phyloP scores from a whole-genome alignment of 257 asterid species.

The Voacanga thouarsii region DNA sequence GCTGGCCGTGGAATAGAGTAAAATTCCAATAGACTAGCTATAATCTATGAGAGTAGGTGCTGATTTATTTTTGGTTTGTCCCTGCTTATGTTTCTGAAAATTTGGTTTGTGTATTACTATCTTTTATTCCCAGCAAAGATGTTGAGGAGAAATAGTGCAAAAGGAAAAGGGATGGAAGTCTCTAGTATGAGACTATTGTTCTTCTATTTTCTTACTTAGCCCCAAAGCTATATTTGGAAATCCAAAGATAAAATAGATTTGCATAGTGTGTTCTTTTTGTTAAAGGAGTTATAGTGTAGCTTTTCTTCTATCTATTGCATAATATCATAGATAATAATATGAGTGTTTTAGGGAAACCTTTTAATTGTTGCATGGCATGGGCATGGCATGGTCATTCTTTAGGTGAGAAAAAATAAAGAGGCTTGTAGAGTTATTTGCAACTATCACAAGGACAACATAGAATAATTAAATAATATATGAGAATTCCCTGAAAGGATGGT shows the following conservation, averaged over 20 bases:
- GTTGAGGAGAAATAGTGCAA: not conserved
- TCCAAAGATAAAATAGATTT: not conserved
- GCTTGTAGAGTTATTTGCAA: not conserved
- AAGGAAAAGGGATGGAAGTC: not conserved
- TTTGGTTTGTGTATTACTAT: not conserved
- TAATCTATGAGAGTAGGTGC: not conserved
- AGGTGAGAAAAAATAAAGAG: not conserved
- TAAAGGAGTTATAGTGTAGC: not conserved
- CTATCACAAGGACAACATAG: not conserved
- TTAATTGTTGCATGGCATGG: not conserved
- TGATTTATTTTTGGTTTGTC: not conserved
- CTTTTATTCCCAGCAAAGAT: not conserved
- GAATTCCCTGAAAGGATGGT: not conserved
- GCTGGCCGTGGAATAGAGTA: not conserved
- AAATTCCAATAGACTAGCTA: not conserved
- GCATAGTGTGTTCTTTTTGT: not conserved
- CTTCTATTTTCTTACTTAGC: not conserved
- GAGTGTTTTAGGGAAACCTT: not conserved
- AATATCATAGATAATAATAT: too few species aligned
- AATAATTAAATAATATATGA: not conserved
- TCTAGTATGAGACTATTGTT: not conserved
- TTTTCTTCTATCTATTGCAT: not conserved
- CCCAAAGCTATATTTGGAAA: not conserved
- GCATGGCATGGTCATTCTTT: too few species aligned
- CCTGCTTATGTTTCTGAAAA: not conserved